These are phyloP conservation scores for Annulohypoxylon moriforme DNA, from an alignment of 495 filamentous ascomycete genomes.

Conservation along the genomic window DNA sequence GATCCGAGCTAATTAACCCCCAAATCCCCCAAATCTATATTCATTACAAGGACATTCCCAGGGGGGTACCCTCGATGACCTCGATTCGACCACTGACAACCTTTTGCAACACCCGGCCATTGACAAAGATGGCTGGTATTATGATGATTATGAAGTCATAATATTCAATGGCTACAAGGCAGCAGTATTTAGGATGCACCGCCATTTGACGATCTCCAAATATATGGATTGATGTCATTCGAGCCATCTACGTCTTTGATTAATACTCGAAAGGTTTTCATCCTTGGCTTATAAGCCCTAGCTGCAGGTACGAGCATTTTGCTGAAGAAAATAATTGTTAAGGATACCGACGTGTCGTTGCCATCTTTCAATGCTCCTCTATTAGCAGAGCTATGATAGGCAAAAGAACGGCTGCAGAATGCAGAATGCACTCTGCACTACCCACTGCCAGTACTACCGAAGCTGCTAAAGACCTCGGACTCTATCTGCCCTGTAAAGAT, in stretches of 20 bases:
- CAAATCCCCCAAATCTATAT: conserved; percentile 18
- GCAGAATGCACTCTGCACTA: conserved; percentile 4
- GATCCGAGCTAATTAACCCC: conserved; percentile 17
- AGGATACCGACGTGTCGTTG: conserved; percentile 29
- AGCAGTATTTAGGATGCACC: conserved; percentile 14
- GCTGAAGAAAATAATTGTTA: conserved; percentile 1
- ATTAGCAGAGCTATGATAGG: conserved; percentile 18
- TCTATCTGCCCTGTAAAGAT: neutral
- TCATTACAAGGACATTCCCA: neutral
- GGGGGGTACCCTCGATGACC: neutral
- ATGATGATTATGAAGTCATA: conserved; percentile 45
- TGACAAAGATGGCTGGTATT: conserved; percentile 1
- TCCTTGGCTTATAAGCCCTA: conserved; percentile 6
- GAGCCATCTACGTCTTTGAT: conserved; percentile 8
- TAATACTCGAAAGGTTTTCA: conserved; percentile 6
- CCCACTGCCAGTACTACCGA: conserved; percentile 37
- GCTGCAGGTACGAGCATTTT: conserved; percentile 20
- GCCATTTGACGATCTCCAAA: conserved; percentile 36
- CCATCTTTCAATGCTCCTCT: conserved; percentile 13
- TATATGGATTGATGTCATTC: conserved; percentile 38
- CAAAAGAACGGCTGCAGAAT: conserved; percentile 14
- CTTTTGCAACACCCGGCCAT: neutral
- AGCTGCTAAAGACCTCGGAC: conserved; percentile 2
- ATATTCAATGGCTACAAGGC: neutral
- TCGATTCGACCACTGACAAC: conserved; percentile 12